These are phyloP conservation scores for Fusarium azukiicola DNA, from an alignment of 2,329 filamentous ascomycete species.

Conservation along the genomic window DNA sequence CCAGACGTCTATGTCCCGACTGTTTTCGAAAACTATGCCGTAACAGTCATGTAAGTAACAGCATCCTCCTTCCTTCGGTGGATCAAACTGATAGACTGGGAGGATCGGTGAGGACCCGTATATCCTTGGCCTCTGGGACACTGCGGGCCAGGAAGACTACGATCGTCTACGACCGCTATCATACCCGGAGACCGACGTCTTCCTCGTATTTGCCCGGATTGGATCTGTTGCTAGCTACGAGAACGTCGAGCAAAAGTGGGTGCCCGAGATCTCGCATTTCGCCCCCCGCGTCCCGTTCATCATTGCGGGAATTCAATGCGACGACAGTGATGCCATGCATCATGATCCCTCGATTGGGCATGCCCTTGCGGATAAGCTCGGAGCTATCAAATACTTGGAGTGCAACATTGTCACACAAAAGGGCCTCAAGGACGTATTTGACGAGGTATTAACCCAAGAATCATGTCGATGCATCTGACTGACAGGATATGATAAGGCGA, in stretches of 20 bases:
- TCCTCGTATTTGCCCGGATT: background rate
- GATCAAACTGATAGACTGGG: background rate
- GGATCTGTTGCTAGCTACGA: background rate
- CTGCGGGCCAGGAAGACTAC: background rate
- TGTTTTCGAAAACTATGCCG: constrained; percentile 1
- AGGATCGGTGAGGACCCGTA: constrained; percentile 4
- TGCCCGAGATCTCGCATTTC: background rate
- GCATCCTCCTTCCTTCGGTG: background rate
- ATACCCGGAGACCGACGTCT: background rate
- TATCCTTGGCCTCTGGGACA: background rate
- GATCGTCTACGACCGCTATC: constrained; percentile 1
- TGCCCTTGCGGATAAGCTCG: background rate
- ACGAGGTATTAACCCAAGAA: background rate
- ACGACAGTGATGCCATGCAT: background rate
- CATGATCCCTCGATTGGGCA: background rate
- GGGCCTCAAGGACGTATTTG: constrained; percentile 5
- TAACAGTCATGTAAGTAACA: constrained; percentile 3
- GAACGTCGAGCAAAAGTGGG: background rate
- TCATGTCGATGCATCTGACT: background rate
- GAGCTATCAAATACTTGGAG: background rate
- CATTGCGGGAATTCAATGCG: background rate
- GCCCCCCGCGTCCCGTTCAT: background rate
- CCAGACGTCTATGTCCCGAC: background rate
- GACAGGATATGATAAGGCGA: background rate
- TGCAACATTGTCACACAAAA: constrained; percentile 3